Base-by-base conservation (phyloP, 2,329 filamentous ascomycete species). In the Penicillium freii region DNA sequence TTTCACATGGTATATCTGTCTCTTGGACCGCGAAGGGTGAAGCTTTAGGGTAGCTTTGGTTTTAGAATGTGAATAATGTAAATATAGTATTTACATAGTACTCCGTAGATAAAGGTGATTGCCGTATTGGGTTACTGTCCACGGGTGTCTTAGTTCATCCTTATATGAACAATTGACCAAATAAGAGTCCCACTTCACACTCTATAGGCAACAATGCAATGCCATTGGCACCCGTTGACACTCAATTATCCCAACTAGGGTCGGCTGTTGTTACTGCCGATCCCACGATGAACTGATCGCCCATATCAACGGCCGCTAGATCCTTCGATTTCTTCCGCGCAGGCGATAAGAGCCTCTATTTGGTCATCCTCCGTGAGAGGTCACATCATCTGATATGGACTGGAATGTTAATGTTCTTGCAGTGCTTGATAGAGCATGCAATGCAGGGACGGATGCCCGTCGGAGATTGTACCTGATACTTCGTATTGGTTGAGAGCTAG, bases 381-480 rank as follows among this genome's bases (percentile, higher is more conserved):
- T 63, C 59, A 63, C 57, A 65, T 65, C 49, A 53, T 33, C 33
- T 33, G 15, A 25, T 9, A n/a, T 36, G 36, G 15, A 21, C 17
- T 25, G 40, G 44, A 51, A 51, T 29, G 15, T 15, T 50, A 17
- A 33, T 17, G 10, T 21, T 39, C n/a, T 13, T 17, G 11, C 15
- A 33, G 29, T 29, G 39, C 13, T 34, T 10, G 25, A 15, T 33
- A 31, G n/a, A 23, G 17, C 19, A 48, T 56, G 19, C 19, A 36
- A 51, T 39, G 33, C 42, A 47, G 54, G 40, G 25, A 42, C 54
- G 54, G 49, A 53, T 53, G 7, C 42, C 54, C 54, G 54, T 57
- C 54, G 54, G 54, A 53, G 49, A 57, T 57, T 42, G 33, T 38
- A 38, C 21, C 29, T 34, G 34, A 25, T 33, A 33, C 19, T 19